Percentiles rank a stretch among this genome's conserved stretches.
Conservation (phyloP, 371 early-diverging fungal genomes). For the Mucor mucedo region DNA sequence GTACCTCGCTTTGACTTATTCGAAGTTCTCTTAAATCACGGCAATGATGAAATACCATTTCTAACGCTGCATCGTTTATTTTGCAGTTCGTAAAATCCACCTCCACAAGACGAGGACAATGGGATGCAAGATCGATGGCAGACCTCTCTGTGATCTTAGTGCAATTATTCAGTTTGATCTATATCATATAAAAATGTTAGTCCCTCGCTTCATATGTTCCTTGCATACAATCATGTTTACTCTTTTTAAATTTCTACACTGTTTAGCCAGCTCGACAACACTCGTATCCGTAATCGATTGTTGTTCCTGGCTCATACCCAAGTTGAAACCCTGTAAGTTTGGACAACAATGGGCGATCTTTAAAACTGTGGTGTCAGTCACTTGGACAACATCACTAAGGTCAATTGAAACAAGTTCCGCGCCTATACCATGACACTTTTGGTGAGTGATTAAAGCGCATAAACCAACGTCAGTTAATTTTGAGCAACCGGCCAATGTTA, state of each 20-base stretch:
- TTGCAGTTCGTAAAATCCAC: slow-evolving; percentile 63
- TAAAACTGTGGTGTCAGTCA: slow-evolving; percentile 40
- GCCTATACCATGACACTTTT: slow-evolving; percentile 19
- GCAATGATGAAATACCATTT: slow-evolving; percentile 46
- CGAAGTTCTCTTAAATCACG: slow-evolving; percentile 62
- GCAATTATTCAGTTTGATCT: slow-evolving; percentile 70
- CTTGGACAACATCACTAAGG: slow-evolving; percentile 39
- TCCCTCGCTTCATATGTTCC: not conserved
- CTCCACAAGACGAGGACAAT: slow-evolving; percentile 64
- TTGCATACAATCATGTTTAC: slow-evolving; percentile 20
- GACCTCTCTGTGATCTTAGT: slow-evolving; percentile 53
- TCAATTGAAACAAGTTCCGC: slow-evolving; percentile 45
- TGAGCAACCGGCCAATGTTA: slow-evolving; percentile 60
- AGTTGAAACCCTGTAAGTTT: slow-evolving; percentile 49
- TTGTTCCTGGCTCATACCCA: slow-evolving; percentile 46
- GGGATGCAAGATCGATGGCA: slow-evolving; percentile 49
- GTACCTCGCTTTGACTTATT: slow-evolving; percentile 38
- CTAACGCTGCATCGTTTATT: slow-evolving; percentile 53
- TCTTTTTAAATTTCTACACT: slow-evolving; percentile 41
- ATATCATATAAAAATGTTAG: slow-evolving; percentile 8
- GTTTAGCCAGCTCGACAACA: slow-evolving; percentile 32
- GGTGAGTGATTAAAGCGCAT: slow-evolving; percentile 43
- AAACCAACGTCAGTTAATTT: slow-evolving; percentile 55
- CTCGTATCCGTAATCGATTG: slow-evolving; percentile 42
- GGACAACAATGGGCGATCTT: slow-evolving; percentile 44